Conservation (phyloP, 345 rosid species). For the Aquilaria malaccensis region DNA sequence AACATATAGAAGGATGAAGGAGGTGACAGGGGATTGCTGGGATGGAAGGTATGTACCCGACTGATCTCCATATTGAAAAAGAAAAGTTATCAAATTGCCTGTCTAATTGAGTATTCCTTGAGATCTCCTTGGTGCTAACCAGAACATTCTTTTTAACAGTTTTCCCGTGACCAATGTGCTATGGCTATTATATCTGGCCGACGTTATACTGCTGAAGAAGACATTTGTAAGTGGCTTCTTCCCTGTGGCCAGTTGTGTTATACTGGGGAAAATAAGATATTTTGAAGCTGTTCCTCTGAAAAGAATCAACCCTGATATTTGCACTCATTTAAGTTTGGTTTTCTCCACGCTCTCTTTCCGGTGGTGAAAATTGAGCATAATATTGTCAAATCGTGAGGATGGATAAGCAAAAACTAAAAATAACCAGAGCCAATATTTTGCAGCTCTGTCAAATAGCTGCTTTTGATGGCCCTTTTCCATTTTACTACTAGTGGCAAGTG, state of each 20-base stretch:
- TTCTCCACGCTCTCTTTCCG: no score
- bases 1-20: conserved; percentile 84
- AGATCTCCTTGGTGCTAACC: neutral
- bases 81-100: neutral
- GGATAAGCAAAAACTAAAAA: no score
- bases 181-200: conserved; percentile 85
- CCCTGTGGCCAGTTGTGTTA: neutral
- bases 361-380: no score
- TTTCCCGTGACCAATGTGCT: conserved; percentile 84
- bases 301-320: no score
- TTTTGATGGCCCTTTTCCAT: no score
- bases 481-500: neutral
- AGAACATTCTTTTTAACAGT: conserved; percentile 32
- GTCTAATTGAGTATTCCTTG: neutral
- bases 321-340: no score
- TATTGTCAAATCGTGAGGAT: no score
- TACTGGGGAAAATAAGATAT: no score
- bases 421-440: no score
- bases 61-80: neutral
- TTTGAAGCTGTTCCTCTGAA: no score
- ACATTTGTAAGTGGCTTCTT: conserved; percentile 60
- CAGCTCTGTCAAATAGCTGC: no score
- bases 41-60: conserved; percentile 62
- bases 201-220: conserved; percentile 72
- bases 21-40: conserved; percentile 72